Base-by-base conservation (phyloP, 768 basidiomycete genomes). In the Suillus bovinus region DNA sequence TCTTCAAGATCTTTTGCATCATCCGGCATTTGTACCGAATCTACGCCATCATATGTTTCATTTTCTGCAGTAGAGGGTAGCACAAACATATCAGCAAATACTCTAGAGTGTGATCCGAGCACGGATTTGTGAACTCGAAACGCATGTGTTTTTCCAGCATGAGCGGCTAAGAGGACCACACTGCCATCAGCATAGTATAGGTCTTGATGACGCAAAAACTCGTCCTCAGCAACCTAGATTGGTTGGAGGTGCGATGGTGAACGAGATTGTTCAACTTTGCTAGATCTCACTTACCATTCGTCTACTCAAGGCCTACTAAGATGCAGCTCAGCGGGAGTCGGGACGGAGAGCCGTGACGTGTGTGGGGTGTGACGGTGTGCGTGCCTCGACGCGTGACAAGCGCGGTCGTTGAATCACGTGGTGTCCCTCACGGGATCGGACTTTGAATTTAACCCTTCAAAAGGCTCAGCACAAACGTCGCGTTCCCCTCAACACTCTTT, bases 381-480 rank as follows among this genome's bases (percentile, higher is more conserved):
- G 71, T 74, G 67, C 72, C 70, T 0, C 29, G 34, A 67, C 73
- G 73, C 73, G 73, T 74, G 74, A 74, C 74, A 5, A 36, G 47
- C 73, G 73, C 73, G 73, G 67, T 74, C 73, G 73, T 74, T 74
- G 67, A 74, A 64, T 71, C 73, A 74, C 67, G 73, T 74, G 73
- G 50, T 64, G 41, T 63, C 62, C 64, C 46, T n/a, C 52, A 59
- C 55, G 34, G 65, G 63, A 69, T 64, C 73, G 73, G 73, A 74
- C 74, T 66, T 74, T 74, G 74, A 74, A 74, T 70, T 72, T 58
- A 61, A 54, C 72, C 73, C 70, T 71, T 74, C 74, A 76, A 74
- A 74, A 74, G 63, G 74, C 73, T 52, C 63, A 63, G 66, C 61
- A 66, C 46, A 65, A 39, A 24, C 41, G 65, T 70, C 74, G 72